Evolutionary conservation across 192 early-diverging fungal species (phyloP), one percentile per base, ranked within the genome.

Genomic region (Dissophora ornata): DNA sequence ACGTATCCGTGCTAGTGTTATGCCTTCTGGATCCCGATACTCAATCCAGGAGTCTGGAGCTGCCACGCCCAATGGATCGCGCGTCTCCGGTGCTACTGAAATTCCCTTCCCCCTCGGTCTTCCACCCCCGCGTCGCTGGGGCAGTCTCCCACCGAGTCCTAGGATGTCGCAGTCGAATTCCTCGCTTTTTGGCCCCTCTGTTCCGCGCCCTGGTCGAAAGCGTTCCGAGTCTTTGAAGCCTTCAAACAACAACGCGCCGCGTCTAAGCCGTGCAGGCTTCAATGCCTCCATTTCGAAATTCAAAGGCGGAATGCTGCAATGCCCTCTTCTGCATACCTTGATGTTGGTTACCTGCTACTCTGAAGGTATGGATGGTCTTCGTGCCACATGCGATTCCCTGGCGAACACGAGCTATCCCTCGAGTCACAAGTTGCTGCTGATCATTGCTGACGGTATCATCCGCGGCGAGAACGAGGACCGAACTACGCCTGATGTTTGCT

Each of bases 321-420:
- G 71, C 36, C 71, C 71, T 29, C 75, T 91, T 15, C 79, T 90
- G 26, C 89, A 91, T 73, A 91, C 90, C 19, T 83, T 93, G 46
- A 85, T 93, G 82, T 75, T 92, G 16, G 89, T 93, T 1, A 91
- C 92, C 12, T 93, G 91, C 64, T 92, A 93, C 70, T 94, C 93
- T 25, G 92, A 93, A 75, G 91, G 89, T 41, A 81, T 83, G 62
- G 87, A 91, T 32, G 87, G 89, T 5, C 81, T 94, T 40, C 84
- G 90, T 24, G 86, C 86, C 38, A 93, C 92, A 15, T 79, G 94
- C 36, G 90, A 95, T 81, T 93, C 93, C 52, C 81, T 94, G 49
- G 87, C 89, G 52, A 86, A 84, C 54, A 90, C 92, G 0, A 85
- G 88, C 61, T 94, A 91, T 58, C 88, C 89, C 15, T 80, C 86